A percentile compares a stretch with the other conserved stretches of the same genome.
Evolutionary conservation across 2,329 filamentous ascomycete genomes (phyloP).

Genomic region (Penicillium verrucosum): DNA sequence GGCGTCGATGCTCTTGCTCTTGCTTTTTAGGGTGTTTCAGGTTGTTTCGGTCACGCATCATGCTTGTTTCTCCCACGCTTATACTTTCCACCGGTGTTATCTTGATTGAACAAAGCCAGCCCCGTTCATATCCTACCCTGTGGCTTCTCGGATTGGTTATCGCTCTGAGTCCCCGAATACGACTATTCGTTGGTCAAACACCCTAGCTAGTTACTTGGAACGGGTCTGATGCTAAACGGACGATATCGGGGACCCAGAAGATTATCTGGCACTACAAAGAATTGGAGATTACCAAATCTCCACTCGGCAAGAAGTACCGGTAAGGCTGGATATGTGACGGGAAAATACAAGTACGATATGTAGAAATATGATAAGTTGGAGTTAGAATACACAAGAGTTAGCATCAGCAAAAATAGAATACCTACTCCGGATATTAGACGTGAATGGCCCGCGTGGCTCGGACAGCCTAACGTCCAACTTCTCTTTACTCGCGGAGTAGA

Average conservation of each 20-base stretch:
- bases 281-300: background rate
- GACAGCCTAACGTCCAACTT: conserved; percentile 6
- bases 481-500: background rate
- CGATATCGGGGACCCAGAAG: conserved; percentile 4
- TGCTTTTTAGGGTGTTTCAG: background rate
- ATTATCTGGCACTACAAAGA: background rate
- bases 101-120: conserved; percentile 38
- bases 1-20: conserved; percentile 26
- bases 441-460: conserved; percentile 10
- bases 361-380: background rate
- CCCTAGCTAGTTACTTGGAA: conserved; percentile 18
- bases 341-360: no score
- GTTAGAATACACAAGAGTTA: background rate
- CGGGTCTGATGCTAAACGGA: conserved; percentile 12
- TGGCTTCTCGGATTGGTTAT: conserved; percentile 28
- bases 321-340: background rate
- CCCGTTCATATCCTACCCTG: conserved; percentile 35
- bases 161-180: conserved; percentile 42
- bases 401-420: background rate
- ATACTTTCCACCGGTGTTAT: background rate
- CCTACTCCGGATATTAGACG: background rate
- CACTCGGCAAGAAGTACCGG: background rate
- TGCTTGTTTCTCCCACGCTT: background rate
- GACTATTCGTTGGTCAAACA: conserved; percentile 32
- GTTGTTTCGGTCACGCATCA: background rate